Conservation (phyloP, 495 filamentous ascomycete genomes). For the Penicillium taxi region DNA sequence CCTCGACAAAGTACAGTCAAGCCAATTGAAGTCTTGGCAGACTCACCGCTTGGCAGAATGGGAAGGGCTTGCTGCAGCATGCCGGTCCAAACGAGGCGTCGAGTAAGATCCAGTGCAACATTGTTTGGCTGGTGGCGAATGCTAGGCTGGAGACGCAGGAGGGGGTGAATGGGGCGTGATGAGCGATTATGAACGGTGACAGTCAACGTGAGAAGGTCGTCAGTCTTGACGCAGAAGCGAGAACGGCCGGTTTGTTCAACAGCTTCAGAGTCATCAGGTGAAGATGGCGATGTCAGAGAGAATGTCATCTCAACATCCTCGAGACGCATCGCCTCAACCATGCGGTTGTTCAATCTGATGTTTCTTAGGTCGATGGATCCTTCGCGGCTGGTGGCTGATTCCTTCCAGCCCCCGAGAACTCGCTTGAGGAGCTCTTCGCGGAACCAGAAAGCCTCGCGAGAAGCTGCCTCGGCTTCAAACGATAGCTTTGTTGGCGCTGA, state of each 20-base stretch:
- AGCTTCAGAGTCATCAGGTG: conserved; percentile 4
- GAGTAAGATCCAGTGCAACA: conserved; percentile 70
- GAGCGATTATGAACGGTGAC: conserved; percentile 67
- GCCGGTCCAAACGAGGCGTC: conserved; percentile 75
- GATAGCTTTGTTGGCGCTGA: conserved; percentile 70
- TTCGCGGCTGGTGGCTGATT: conserved; percentile 46
- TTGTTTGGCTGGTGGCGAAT: conserved; percentile 64
- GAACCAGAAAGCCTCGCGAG: conserved; percentile 87
- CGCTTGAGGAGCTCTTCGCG: conserved; percentile 71
- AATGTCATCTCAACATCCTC: conserved; percentile 72
- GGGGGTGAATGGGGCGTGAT: conserved; percentile 54
- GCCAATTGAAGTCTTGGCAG: conserved; percentile 49
- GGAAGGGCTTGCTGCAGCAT: conserved; percentile 66
- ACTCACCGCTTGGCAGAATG: conserved; percentile 47
- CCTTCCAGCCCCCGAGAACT: conserved; percentile 63
- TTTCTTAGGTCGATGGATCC: conserved; percentile 69
- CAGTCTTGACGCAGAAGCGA: conserved; percentile 50
- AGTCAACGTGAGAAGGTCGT: conserved; percentile 61
- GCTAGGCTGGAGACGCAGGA: conserved; percentile 68
- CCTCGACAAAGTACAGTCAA: conserved; percentile 68
- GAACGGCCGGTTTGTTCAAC: conserved; percentile 37
- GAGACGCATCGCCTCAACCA: conserved; percentile 76
- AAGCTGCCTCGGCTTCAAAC: conserved; percentile 68
- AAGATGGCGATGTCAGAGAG: conserved; percentile 30
- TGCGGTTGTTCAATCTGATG: conserved; percentile 62